phyloP scores from a whole-genome alignment of 164 flowering plant species.

The Vitis rupestris region DNA sequence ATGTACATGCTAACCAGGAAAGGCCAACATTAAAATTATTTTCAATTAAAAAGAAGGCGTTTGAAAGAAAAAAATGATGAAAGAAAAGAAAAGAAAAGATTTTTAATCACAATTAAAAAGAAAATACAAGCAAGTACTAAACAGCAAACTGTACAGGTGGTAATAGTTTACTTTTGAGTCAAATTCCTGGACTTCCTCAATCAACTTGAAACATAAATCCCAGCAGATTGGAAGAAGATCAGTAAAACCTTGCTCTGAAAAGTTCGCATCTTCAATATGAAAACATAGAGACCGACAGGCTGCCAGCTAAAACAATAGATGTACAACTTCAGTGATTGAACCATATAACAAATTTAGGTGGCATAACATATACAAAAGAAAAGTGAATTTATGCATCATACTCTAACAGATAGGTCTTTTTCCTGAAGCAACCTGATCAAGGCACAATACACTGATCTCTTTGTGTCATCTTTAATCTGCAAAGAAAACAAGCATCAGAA shows the following conservation, averaged over 20 bases:
- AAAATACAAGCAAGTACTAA: not conserved
- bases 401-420: conserved; percentile 81
- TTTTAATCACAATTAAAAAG: not conserved
- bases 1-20: too few relatives aligned
- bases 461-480: conserved; percentile 88
- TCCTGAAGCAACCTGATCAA: conserved; percentile 82
- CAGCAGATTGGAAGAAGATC: conserved; percentile 87
- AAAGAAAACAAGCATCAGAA: conserved; percentile 14
- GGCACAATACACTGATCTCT: conserved; percentile 77
- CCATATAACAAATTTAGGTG: not conserved
- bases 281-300: conserved; percentile 78
- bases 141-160: not conserved
- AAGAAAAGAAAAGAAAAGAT: too few relatives aligned
- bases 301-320: conserved; percentile 62
- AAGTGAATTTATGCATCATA: conserved; percentile 25
- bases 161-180: conserved; percentile 77
- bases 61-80: too few relatives aligned
- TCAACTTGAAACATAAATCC: conserved; percentile 78
- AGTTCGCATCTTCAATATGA: conserved; percentile 85
- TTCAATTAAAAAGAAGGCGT: too few relatives aligned
- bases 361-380: not conserved
- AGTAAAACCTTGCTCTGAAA: conserved; percentile 57
- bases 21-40: too few relatives aligned
- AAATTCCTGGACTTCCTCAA: conserved; percentile 88
- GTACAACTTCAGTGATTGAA: conserved; percentile 7